Base-by-base conservation (phyloP, 2,329 filamentous ascomycete species). In the Cladophialophora immunda region DNA sequence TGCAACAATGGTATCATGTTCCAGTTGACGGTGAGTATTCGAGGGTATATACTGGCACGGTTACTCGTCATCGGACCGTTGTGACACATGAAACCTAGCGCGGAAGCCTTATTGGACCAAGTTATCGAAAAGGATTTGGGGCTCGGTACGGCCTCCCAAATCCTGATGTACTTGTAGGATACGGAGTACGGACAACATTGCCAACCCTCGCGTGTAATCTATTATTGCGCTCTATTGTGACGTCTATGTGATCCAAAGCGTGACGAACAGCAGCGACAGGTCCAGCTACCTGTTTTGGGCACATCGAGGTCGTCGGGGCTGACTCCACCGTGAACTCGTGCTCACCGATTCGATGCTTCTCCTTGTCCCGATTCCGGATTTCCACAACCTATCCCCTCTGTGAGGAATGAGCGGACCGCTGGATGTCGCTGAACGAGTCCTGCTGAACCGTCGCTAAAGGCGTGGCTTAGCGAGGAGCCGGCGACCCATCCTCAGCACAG, bases 71-170 rank as follows among this genome's bases (percentile, higher is more conserved):
- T 41, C 38, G 38, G 38, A 41, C 38, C 11, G 17, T 41, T 41
- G 4, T 15, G n/a, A 32, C 30, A 22, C 30, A 52, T 61, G 58
- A 61, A 52, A 61, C 45, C 27, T 29, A 61, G 58, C 45, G 58
- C 29, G 29, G 45, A 22, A 61, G 58, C 58, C 45, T 52, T 47
- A 47, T 30, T 9, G 5, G 29, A 2, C 27, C 17, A 22, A 32
- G 15, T 19, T 52, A 15, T 32, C 15, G 25, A 17, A 13, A 61
- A 34, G 58, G 58, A 61, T 27, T 53, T 25, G 58, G 29, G 58
- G 22, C 58, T 29, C 22, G 25, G 34, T 6, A 36, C 17, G 47
- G 45, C n/a, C 29, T 47, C 58, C 17, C 29, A 29, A 50, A 61
- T 32, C 38, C 58, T 34, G 50, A 50, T 59, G 22, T 19, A 19